Conservation (phyloP, 306 rosid genomes). For the Fragaria iinumae region DNA sequence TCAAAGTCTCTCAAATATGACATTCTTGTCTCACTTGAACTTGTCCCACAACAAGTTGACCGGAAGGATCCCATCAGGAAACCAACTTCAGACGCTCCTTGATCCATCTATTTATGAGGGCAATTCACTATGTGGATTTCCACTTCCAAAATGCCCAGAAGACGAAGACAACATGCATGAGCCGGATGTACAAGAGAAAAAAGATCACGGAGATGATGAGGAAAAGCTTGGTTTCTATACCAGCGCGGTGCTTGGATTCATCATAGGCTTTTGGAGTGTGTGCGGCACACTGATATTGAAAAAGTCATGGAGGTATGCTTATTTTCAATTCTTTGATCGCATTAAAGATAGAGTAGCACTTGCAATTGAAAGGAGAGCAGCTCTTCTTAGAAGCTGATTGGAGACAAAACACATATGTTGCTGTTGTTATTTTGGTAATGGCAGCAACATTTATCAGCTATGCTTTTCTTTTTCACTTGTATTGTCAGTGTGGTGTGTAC, state of each 20-base stretch:
- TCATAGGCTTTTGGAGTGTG: not conserved
- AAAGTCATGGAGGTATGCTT: too few relatives aligned
- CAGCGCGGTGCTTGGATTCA: not conserved
- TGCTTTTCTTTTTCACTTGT: too few relatives aligned
- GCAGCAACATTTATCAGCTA: too few relatives aligned
- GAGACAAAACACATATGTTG: too few relatives aligned
- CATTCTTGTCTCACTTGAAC: not conserved
- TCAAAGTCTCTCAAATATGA: too few relatives aligned
- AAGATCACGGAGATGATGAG: not conserved
- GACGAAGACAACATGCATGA: not conserved
- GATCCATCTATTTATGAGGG: not conserved
- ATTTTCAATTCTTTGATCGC: too few relatives aligned
- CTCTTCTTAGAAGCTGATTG: too few relatives aligned
- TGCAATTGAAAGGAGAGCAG: too few relatives aligned
- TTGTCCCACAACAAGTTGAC: conserved; percentile 2
- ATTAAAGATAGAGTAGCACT: too few relatives aligned
- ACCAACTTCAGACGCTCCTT: not conserved
- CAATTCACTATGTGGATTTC: not conserved
- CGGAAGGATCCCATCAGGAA: not conserved
- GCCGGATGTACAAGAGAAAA: not conserved
- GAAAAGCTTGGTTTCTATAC: too few relatives aligned
- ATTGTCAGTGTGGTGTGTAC: too few relatives aligned
- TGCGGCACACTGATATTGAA: not conserved
- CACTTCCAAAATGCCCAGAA: not conserved
- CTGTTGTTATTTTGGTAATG: too few relatives aligned